Evolutionary conservation across 2,329 filamentous ascomycete species (phyloP).

Genomic region (Aspergillus unguis): DNA sequence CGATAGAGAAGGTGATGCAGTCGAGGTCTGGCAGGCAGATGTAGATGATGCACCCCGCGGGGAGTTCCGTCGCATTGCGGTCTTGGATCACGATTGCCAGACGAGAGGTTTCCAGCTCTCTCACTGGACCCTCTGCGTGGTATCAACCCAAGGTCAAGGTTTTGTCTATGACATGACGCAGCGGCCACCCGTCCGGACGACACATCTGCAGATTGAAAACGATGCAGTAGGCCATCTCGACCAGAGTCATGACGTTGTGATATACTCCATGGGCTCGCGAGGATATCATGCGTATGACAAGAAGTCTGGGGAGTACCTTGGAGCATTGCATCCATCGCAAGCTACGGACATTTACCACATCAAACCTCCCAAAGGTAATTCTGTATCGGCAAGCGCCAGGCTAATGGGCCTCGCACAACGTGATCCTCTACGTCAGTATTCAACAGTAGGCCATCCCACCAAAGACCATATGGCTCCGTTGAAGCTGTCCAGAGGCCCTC

Average conservation of each 20-base stretch:
- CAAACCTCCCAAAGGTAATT: constrained; percentile 21
- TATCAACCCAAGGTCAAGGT: constrained; percentile 43
- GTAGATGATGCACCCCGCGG: constrained; percentile 34
- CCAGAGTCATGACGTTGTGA: constrained; percentile 41
- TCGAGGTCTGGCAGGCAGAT: constrained; percentile 47
- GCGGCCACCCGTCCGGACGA: constrained; percentile 33
- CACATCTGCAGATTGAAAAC: constrained; percentile 37
- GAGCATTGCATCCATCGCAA: constrained; percentile 35
- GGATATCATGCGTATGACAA: constrained; percentile 47
- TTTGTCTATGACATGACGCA: constrained; percentile 47
- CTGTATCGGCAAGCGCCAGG: constrained; percentile 16
- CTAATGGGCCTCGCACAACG: constrained; percentile 21
- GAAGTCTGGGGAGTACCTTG: constrained; percentile 36
- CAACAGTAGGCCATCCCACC: constrained; percentile 18
- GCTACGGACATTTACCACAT: constrained; percentile 37
- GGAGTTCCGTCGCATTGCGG: constrained; percentile 39
- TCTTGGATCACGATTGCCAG: constrained; percentile 43
- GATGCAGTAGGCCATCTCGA: constrained; percentile 47
- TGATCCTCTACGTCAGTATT: constrained; percentile 20
- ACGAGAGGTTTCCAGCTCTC: constrained; percentile 48
- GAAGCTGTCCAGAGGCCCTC: constrained; percentile 25
- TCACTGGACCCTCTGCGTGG: constrained; percentile 45
- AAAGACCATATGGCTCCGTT: constrained; percentile 29
- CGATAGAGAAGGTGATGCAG: constrained; percentile 43
- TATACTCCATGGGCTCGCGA: constrained; percentile 44